Conservation (phyloP, 83 land plant species). For the Thuja plicata region DNA sequence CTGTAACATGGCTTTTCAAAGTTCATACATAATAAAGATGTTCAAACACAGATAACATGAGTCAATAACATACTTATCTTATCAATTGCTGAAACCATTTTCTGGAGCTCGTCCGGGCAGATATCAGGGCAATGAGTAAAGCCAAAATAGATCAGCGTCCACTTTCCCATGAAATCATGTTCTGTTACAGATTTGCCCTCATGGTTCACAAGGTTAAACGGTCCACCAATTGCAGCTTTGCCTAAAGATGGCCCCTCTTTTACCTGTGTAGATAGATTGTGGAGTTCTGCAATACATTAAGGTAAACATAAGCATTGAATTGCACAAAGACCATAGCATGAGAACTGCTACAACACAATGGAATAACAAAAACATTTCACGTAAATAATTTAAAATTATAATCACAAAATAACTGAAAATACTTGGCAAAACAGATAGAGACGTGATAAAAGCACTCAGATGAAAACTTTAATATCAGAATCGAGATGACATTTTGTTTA, state of each 20-base stretch:
- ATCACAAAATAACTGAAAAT: background rate
- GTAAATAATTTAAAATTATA: background rate
- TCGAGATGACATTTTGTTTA: background rate
- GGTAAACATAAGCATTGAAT: background rate
- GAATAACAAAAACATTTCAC: background rate
- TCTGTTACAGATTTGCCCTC: constrained; percentile 91
- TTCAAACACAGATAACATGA: background rate
- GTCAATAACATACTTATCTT: constrained; percentile 64
- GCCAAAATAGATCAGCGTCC: constrained; percentile 94
- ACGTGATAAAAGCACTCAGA: background rate
- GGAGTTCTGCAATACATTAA: constrained; percentile 46
- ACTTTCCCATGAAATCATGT: constrained; percentile 79
- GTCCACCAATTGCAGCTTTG: constrained; percentile 98
- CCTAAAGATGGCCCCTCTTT: constrained; percentile 89
- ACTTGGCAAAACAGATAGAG: background rate
- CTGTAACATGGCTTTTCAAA: background rate
- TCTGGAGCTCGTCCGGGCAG: constrained; percentile 94
- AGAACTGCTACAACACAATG: background rate
- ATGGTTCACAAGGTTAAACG: constrained; percentile 86
- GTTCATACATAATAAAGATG: background rate
- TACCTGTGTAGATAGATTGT: constrained; percentile 34
- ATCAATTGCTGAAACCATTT: constrained; percentile 84
- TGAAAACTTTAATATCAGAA: background rate
- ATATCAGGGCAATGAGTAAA: constrained; percentile 99
- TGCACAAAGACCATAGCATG: background rate